Evolutionary conservation across 1,284 basidiomycete species (phyloP).

Genomic region (Boletellus deceptivus): DNA sequence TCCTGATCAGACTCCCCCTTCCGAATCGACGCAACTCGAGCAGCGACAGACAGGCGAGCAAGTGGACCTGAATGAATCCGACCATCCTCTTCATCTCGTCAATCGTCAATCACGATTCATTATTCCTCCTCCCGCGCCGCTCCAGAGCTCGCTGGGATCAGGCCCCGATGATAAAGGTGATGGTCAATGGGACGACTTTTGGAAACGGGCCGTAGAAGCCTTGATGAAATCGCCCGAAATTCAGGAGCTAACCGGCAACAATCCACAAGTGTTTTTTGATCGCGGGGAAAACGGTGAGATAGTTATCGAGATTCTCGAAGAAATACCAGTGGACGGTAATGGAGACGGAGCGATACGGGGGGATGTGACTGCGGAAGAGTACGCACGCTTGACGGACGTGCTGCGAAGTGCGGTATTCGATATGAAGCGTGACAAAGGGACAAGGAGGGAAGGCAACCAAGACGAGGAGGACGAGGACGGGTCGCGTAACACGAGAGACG

Average conservation of each 20-base stretch:
- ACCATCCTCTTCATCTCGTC: slow-evolving; percentile 53
- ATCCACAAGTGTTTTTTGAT: slow-evolving; percentile 39
- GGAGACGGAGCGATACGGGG: slow-evolving; percentile 25
- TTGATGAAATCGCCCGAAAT: slow-evolving; percentile 38
- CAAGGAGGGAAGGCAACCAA: slow-evolving; percentile 21
- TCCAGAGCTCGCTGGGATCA: slow-evolving; percentile 20
- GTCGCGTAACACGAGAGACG: slow-evolving; percentile 35
- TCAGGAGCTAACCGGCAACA: slow-evolving; percentile 30
- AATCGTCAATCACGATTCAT: slow-evolving; percentile 51
- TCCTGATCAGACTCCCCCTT: slow-evolving; percentile 27
- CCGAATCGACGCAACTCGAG: slow-evolving; percentile 34
- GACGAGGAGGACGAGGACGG: slow-evolving; percentile 23
- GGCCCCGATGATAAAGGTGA: slow-evolving; percentile 15
- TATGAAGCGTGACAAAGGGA: slow-evolving; percentile 30
- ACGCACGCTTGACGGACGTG: slow-evolving; percentile 38
- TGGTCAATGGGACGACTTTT: slow-evolving; percentile 26
- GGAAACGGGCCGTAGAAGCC: slow-evolving; percentile 41
- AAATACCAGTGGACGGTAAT: slow-evolving; percentile 38
- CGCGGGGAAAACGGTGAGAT: slow-evolving; percentile 51
- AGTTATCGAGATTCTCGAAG: slow-evolving; percentile 57
- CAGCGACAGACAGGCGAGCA: slow-evolving; percentile 31
- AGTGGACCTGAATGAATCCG: slow-evolving; percentile 35
- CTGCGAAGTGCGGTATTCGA: slow-evolving; percentile 42
- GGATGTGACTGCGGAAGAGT: slow-evolving; percentile 30
- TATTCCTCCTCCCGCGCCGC: slow-evolving; percentile 33